Conservation (phyloP, 306 rosid genomes). For the Medicago lupulina region DNA sequence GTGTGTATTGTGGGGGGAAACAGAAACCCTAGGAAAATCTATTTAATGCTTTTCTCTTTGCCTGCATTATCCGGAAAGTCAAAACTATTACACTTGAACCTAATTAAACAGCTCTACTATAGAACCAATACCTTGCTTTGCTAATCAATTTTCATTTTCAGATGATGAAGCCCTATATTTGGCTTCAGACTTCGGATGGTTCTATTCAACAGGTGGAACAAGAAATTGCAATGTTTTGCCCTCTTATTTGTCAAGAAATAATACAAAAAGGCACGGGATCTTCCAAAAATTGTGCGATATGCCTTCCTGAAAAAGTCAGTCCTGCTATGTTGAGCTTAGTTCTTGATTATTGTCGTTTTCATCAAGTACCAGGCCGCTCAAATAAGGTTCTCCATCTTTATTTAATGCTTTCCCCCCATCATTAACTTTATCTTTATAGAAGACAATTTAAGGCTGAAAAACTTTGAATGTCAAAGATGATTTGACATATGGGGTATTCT, state of each 20-base stretch:
- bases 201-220: constrained; percentile 94
- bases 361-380: constrained; percentile 91
- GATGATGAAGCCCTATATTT: constrained; percentile 90
- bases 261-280: constrained; percentile 84
- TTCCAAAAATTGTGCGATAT: constrained; percentile 89
- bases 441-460: constrained; percentile 14
- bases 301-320: constrained; percentile 88
- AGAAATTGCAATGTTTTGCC: constrained; percentile 92
- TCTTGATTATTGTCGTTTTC: constrained; percentile 92
- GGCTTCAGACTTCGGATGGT: constrained; percentile 95
- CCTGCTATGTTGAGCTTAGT: constrained; percentile 77
- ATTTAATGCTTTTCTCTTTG: constrained; percentile 13
- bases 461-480: constrained; percentile 31
- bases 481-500: constrained; percentile 43
- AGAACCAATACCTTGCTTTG: constrained; percentile 22
- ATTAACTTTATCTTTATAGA: constrained; percentile 18
- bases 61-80: background rate
- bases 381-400: constrained; percentile 72
- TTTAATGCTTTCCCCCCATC: constrained; percentile 29
- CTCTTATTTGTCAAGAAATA: constrained; percentile 80
- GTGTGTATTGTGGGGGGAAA: background rate
- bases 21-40: background rate
- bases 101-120: background rate
- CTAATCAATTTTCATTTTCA: constrained; percentile 37
- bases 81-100: background rate